Base-by-base conservation (phyloP, 2,329 filamentous ascomycete genomes). In the Metarhizium robertsii region DNA sequence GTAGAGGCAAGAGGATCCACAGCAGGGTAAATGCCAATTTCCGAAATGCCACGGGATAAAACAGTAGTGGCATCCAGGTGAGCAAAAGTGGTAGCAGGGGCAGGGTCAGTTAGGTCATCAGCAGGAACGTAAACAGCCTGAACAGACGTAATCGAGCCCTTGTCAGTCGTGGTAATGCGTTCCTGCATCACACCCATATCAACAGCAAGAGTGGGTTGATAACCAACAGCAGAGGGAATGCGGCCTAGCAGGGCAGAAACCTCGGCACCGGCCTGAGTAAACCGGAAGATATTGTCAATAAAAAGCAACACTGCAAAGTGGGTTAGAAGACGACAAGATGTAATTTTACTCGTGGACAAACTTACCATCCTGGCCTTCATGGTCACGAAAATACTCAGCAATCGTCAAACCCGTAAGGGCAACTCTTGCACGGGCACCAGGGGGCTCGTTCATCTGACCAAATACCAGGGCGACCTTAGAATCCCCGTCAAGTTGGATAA, bases 201-300 rank as follows among this genome's bases (percentile, higher is more conserved):
- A 77, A 96, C 89, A 79, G 92, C 92, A 70, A 96, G 90, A 68
- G 92, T 96, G 73, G 92, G 92, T 79, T 96, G 94, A 86, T 99
- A 99, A 87, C 94, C 94, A 88, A 99, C 94, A 75, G 94, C 94
- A 83, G 94, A 99, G 79, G 94, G 94, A 71, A 99, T 99, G 91
- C 94, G 92, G 83, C 94, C 94, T 65, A 99, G 84, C 74, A 99
- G 85, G 72, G 94, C 94, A 82, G 92, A 97, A 85, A 99, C 94
- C 81, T 99, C 94, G 71, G 94, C 97, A 92, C 94, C 94, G 75
- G 94, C 94, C 81, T 97, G 92, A 65, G 92, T 96, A 85, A 97
- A 97, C 72, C 94, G 88, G 90, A 96, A 97, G 80, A 99, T 97
- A 85, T 99, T 99, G 88, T 99, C 94, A 76, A 97, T 97, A 84